A percentile compares a stretch with the other conserved stretches of the same genome.
These are phyloP conservation scores for Paraconiothyrium brasiliense DNA, from an alignment of 2,329 filamentous ascomycete genomes.

Conservation along the genomic window DNA sequence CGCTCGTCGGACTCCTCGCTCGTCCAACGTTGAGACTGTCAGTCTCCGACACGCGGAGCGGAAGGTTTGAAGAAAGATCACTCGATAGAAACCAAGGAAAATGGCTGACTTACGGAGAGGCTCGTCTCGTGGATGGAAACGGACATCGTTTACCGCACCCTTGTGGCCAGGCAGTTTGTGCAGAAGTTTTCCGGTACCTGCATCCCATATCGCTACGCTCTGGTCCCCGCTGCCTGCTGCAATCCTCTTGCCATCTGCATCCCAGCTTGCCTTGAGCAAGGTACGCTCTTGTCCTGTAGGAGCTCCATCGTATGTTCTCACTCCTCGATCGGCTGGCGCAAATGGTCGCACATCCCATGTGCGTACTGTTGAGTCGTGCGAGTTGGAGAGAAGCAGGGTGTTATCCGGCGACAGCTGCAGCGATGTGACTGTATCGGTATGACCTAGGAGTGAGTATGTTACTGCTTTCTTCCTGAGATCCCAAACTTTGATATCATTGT, in stretches of 20 bases:
- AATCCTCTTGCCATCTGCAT: conserved; percentile 83
- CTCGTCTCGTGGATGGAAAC: conserved; percentile 85
- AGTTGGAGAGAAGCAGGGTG: conserved; percentile 87
- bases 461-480: conserved; percentile 91
- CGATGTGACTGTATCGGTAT: conserved; percentile 91
- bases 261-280: conserved; percentile 89
- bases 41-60: neutral
- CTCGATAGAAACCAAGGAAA: conserved; percentile 15
- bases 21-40: conserved; percentile 2
- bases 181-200: conserved; percentile 84
- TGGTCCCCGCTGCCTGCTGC: conserved; percentile 90
- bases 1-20: conserved; percentile 2
- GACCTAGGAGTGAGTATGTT: conserved; percentile 86
- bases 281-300: conserved; percentile 90
- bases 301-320: conserved; percentile 93
- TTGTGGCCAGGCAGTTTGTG: conserved; percentile 97
- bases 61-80: conserved; percentile 3
- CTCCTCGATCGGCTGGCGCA: conserved; percentile 83
- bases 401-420: conserved; percentile 92
- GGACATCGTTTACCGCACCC: conserved; percentile 92
- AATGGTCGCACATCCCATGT: conserved; percentile 98
- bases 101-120: conserved; percentile 77
- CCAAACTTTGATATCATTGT: conserved; percentile 98
- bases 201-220: conserved; percentile 91
- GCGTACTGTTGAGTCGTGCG: conserved; percentile 91